Evolutionary conservation across 495 filamentous ascomycete genomes (phyloP).

Genomic region (Penicillium tannophilum): DNA sequence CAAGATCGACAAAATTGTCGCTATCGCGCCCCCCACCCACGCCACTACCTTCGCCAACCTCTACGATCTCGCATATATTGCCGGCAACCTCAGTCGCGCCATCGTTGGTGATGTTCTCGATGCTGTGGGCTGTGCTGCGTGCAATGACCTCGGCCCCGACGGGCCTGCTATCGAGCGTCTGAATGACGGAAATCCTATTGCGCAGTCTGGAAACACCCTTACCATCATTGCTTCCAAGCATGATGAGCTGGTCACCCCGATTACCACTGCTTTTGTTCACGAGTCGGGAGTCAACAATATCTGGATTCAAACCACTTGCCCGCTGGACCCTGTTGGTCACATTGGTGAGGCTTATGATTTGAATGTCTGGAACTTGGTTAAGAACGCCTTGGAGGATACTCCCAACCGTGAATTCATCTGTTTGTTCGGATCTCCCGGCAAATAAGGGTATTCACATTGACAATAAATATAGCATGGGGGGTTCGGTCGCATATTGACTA

Average conservation of each 20-base stretch:
- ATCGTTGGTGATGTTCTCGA: slow-evolving; percentile 36
- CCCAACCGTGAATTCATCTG: slow-evolving; percentile 40
- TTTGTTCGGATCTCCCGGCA: slow-evolving; percentile 41
- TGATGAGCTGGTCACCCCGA: slow-evolving; percentile 54
- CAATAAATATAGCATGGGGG: background rate
- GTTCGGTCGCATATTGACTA: background rate
- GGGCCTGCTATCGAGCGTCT: slow-evolving; percentile 42
- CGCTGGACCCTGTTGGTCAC: slow-evolving; percentile 51
- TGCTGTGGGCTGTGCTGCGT: slow-evolving; percentile 48
- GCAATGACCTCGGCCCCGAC: slow-evolving; percentile 44
- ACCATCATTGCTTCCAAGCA: slow-evolving; percentile 51
- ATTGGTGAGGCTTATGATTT: slow-evolving; percentile 55
- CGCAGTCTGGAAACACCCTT: slow-evolving; percentile 48
- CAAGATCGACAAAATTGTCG: slow-evolving; percentile 47
- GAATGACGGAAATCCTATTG: slow-evolving; percentile 48
- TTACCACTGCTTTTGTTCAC: slow-evolving; percentile 43
- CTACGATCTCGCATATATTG: slow-evolving; percentile 47
- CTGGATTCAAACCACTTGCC: slow-evolving; percentile 50
- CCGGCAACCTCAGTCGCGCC: slow-evolving; percentile 39
- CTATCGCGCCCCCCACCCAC: slow-evolving; percentile 54
- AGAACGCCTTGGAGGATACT: slow-evolving; percentile 49
- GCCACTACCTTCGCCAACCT: slow-evolving; percentile 50
- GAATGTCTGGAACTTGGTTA: slow-evolving; percentile 57
- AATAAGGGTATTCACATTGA: slow-evolving; percentile 12
- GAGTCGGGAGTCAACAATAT: slow-evolving; percentile 49